These are phyloP conservation scores for Pichia kudriavzevii DNA, from an alignment of 1,139 yeast species.

Conservation along the genomic window DNA sequence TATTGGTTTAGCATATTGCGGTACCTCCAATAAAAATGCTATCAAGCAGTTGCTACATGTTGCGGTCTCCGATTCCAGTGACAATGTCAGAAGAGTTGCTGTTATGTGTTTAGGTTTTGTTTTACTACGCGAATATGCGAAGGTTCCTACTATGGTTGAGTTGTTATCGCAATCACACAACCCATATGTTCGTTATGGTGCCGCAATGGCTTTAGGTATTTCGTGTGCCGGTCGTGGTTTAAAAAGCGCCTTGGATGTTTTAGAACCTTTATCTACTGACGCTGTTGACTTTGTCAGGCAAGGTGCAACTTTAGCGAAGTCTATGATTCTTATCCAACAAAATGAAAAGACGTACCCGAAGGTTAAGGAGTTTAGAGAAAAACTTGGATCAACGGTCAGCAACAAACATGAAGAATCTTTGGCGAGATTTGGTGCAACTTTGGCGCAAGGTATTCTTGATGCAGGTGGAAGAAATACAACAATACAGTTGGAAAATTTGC, in stretches of 20 bases:
- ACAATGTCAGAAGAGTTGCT: constrained; percentile 94
- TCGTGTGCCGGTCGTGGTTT: constrained; percentile 94
- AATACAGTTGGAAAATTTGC: constrained; percentile 80
- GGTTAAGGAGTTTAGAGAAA: constrained; percentile 68
- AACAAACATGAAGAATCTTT: constrained; percentile 94
- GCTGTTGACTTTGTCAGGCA: constrained; percentile 97
- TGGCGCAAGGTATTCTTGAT: constrained; percentile 96
- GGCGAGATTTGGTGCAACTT: constrained; percentile 95
- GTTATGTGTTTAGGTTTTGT: constrained; percentile 93
- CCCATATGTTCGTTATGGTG: constrained; percentile 97
- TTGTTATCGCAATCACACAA: constrained; percentile 89
- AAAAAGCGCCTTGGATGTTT: constrained; percentile 81
- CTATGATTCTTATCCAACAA: constrained; percentile 92
- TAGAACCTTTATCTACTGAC: constrained; percentile 89
- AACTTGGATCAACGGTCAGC: constrained; percentile 65
- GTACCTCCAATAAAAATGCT: constrained; percentile 87
- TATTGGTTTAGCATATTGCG: constrained; percentile 92
- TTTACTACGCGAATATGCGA: constrained; percentile 80
- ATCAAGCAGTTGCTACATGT: constrained; percentile 79
- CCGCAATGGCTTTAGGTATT: constrained; percentile 94
- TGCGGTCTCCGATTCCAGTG: constrained; percentile 95
- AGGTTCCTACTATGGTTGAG: constrained; percentile 93
- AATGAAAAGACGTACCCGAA: constrained; percentile 79
- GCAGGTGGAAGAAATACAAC: constrained; percentile 99
- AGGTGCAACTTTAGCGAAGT: constrained; percentile 88